phyloP scores from a whole-genome alignment of 2,329 filamentous ascomycete genomes.

The Ceratocystis cacaofunesta region DNA sequence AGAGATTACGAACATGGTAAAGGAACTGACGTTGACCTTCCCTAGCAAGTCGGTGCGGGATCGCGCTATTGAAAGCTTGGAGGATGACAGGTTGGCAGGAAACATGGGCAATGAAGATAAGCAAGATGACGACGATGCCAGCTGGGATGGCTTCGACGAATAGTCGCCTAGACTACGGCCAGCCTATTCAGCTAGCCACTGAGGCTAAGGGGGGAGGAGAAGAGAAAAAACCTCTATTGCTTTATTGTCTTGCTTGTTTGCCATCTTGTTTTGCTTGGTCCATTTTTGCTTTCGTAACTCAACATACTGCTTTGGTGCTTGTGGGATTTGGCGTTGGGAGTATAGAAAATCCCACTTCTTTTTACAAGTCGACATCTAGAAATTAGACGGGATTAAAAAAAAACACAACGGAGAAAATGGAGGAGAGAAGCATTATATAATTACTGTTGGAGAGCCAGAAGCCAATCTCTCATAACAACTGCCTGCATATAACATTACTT shows the following conservation, averaged over 20 bases:
- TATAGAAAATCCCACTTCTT: constrained; percentile 8
- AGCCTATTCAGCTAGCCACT: not conserved
- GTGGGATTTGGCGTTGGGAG: constrained; percentile 15
- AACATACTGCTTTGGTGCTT: constrained; percentile 9
- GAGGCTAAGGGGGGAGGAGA: not conserved
- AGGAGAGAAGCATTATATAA: too few relatives aligned
- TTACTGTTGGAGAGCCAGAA: not conserved
- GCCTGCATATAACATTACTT: not conserved
- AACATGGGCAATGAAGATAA: constrained; percentile 28
- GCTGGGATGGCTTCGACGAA: constrained; percentile 57
- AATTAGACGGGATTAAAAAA: not conserved
- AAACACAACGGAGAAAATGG: not conserved
- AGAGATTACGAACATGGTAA: constrained; percentile 41
- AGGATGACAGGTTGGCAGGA: constrained; percentile 58
- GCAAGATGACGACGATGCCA: constrained; percentile 34
- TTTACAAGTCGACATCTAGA: not conserved
- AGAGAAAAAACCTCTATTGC: not conserved
- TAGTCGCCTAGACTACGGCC: constrained; percentile 21
- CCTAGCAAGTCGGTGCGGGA: constrained; percentile 57
- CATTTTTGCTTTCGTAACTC: constrained; percentile 6
- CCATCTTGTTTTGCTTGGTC: constrained; percentile 5
- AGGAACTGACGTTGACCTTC: constrained; percentile 37
- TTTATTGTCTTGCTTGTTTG: not conserved
- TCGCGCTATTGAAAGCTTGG: constrained; percentile 53
- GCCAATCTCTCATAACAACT: not conserved